Evolutionary conservation across 1,284 basidiomycete species (phyloP).

Genomic region (Laetiporus sulphureus): DNA sequence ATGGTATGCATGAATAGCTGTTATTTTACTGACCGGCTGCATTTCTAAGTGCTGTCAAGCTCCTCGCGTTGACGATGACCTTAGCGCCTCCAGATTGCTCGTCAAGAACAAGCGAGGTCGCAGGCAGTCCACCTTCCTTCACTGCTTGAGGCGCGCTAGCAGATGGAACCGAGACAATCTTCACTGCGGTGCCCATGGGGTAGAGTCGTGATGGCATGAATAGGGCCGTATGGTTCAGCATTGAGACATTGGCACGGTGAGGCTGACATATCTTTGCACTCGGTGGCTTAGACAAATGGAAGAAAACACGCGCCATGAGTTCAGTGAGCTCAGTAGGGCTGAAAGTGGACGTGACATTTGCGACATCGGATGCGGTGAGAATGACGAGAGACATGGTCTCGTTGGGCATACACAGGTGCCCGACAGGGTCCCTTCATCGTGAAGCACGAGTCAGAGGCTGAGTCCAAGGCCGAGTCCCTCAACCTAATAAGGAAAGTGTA

Average conservation of each 20-base stretch:
- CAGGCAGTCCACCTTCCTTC: slow-evolving; percentile 55
- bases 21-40: slow-evolving; percentile 54
- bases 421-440: no score
- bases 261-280: slow-evolving; percentile 32
- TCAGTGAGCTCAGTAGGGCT: slow-evolving; percentile 37
- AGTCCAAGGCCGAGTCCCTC: no score
- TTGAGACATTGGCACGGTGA: slow-evolving; percentile 43
- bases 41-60: slow-evolving; percentile 73
- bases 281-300: slow-evolving; percentile 18
- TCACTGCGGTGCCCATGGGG: slow-evolving; percentile 47
- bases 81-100: slow-evolving; percentile 58
- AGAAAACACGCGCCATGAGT: slow-evolving; percentile 52
- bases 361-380: slow-evolving; percentile 45
- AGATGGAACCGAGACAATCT: slow-evolving; percentile 67
- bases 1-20: background rate
- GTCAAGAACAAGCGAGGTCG: slow-evolving; percentile 70
- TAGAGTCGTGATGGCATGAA: slow-evolving; percentile 68
- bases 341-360: slow-evolving; percentile 35
- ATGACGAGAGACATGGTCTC: slow-evolving; percentile 45
- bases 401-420: no score
- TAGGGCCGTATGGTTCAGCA: slow-evolving; percentile 44
- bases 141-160: slow-evolving; percentile 25
- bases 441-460: no score
- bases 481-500: no score
- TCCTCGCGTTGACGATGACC: slow-evolving; percentile 71